phyloP scores from a whole-genome alignment of 2,329 filamentous ascomycete species.

The Lasiodiplodia theobromae region DNA sequence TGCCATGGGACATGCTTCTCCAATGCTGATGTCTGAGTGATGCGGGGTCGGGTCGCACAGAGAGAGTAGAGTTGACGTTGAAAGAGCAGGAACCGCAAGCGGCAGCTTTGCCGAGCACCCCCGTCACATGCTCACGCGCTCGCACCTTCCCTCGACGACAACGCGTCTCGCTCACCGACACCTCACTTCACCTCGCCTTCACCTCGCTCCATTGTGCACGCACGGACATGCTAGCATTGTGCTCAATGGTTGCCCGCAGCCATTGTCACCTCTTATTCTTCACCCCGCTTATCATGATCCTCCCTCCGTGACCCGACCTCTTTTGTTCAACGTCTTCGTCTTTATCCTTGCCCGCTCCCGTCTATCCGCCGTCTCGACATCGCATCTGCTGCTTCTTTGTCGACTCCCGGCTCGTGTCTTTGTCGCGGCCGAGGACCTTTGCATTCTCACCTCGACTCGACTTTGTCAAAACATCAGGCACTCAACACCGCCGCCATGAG shows the following conservation, averaged over 20 bases:
- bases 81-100: conserved; percentile 2
- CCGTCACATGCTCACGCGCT: conserved; percentile 3
- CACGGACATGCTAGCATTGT: conserved; percentile 1
- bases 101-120: conserved; percentile 18
- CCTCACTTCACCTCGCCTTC: background rate
- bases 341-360: conserved; percentile 5
- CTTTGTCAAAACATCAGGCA: background rate
- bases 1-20: background rate
- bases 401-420: background rate
- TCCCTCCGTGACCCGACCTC: conserved; percentile 4
- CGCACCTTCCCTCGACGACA: background rate
- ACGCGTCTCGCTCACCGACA: conserved; percentile 1
- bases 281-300: background rate
- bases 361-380: background rate
- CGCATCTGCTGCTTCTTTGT: conserved; percentile 10
- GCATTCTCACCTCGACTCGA: conserved; percentile 1
- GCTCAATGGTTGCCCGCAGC: conserved; percentile 2
- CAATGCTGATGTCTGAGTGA: background rate
- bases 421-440: background rate
- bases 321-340: background rate
- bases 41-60: background rate
- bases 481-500: background rate
- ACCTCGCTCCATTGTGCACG: background rate
- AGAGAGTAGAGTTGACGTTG: conserved; percentile 14
- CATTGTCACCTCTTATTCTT: background rate